Evolutionary conservation across 2,329 filamentous ascomycete species (phyloP).

Genomic region (Podosphaera xanthii): DNA sequence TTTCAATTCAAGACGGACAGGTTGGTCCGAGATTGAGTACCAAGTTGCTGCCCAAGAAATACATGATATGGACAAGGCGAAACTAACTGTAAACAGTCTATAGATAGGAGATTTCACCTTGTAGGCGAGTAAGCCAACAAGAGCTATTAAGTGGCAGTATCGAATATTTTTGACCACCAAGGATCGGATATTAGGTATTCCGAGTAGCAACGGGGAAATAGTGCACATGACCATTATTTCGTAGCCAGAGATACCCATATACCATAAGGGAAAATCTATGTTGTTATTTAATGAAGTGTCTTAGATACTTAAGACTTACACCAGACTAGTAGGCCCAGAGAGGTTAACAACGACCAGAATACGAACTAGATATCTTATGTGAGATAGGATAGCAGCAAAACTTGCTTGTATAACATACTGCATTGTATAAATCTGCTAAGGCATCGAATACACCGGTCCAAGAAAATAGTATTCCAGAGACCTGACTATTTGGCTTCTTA

Average conservation of each 20-base stretch:
- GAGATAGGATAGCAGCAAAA: not conserved
- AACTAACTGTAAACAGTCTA: constrained; percentile 61
- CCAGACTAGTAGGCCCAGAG: constrained; percentile 76
- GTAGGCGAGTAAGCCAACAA: constrained; percentile 61
- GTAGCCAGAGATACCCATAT: constrained; percentile 97
- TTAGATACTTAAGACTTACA: constrained; percentile 34
- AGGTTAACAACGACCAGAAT: constrained; percentile 89
- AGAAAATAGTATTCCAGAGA: constrained; percentile 50
- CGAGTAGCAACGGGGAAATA: constrained; percentile 58
- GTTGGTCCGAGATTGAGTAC: constrained; percentile 53
- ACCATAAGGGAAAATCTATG: constrained; percentile 81
- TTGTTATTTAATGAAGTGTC: constrained; percentile 3
- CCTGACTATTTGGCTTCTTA: constrained; percentile 20
- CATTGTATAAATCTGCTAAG: constrained; percentile 73
- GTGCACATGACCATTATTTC: constrained; percentile 75
- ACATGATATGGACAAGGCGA: constrained; percentile 59
- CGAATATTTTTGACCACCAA: constrained; percentile 46
- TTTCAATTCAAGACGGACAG: constrained; percentile 55
- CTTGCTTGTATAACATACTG: constrained; percentile 28
- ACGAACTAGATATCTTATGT: constrained; percentile 36
- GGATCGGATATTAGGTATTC: constrained; percentile 43
- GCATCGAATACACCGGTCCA: constrained; percentile 58
- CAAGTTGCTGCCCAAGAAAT: constrained; percentile 68
- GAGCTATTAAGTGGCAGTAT: constrained; percentile 50
- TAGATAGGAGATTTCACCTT: constrained; percentile 46